Percentiles rank a stretch among this genome's conserved stretches.
Conservation (phyloP, 495 filamentous ascomycete genomes). For the Aspergillus steynii region DNA sequence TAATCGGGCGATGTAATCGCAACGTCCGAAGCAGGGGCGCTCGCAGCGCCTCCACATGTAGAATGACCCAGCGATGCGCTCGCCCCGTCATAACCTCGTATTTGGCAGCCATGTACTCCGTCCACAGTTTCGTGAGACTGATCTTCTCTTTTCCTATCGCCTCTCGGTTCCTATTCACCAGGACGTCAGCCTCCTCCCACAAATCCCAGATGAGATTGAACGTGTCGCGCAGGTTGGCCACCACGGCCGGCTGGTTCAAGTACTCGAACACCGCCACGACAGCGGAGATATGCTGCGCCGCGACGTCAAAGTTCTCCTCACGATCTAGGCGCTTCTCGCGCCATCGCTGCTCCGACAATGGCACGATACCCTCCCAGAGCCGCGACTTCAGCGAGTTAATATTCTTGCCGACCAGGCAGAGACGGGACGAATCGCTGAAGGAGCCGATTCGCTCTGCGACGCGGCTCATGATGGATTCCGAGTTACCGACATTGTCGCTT, state of each 20-base stretch:
- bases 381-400: constrained; percentile 29
- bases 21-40: constrained; percentile 19
- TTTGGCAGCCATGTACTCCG: constrained; percentile 24
- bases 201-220: constrained; percentile 33
- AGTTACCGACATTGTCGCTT: background rate
- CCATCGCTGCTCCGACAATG: constrained; percentile 36
- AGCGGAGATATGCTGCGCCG: constrained; percentile 27
- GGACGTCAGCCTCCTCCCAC: constrained; percentile 21
- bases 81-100: constrained; percentile 29
- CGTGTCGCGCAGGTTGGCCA: constrained; percentile 25
- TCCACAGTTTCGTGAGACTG: constrained; percentile 29
- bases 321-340: constrained; percentile 29
- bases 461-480: constrained; percentile 7
- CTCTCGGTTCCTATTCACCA: constrained; percentile 15
- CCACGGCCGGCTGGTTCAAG: constrained; percentile 22
- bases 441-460: constrained; percentile 23
- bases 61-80: constrained; percentile 31
- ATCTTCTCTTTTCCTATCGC: constrained; percentile 5
- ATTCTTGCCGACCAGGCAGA: constrained; percentile 30
- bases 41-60: constrained; percentile 24
- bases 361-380: constrained; percentile 34
- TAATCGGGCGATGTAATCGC: background rate
- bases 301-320: constrained; percentile 30
- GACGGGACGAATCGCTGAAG: constrained; percentile 11
- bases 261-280: constrained; percentile 37